These are phyloP conservation scores for Saccharomycopsis schoenii DNA, from an alignment of 805 yeast genomes.

Conservation along the genomic window DNA sequence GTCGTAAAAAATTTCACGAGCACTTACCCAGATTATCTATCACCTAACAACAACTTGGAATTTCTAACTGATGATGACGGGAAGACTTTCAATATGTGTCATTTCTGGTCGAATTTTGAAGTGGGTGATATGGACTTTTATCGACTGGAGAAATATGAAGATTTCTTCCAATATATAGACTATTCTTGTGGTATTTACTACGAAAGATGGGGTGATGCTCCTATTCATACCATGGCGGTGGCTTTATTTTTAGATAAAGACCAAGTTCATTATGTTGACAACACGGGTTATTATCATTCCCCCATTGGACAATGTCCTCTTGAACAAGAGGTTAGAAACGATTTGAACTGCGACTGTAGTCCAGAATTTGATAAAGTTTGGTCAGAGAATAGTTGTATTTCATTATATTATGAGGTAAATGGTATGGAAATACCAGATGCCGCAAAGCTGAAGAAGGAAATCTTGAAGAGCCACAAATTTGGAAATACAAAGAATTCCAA, in stretches of 20 bases:
- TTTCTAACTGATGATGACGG: constrained; percentile 40
- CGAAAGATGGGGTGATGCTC: constrained; percentile 57
- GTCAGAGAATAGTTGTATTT: constrained; percentile 40
- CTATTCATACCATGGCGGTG: constrained; percentile 38
- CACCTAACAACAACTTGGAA: constrained; percentile 36
- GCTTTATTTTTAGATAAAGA: constrained; percentile 27
- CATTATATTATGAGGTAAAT: constrained; percentile 33
- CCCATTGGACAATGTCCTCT: constrained; percentile 58
- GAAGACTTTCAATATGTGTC: constrained; percentile 41
- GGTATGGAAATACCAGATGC: constrained; percentile 24
- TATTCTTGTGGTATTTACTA: constrained; percentile 43
- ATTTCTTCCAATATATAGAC: constrained; percentile 38
- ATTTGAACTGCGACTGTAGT: constrained; percentile 43
- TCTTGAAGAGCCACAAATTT: constrained; percentile 14
- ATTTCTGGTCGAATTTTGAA: constrained; percentile 60
- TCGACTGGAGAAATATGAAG: constrained; percentile 35
- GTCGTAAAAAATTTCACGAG: constrained; percentile 37
- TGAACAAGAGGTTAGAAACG: constrained; percentile 33
- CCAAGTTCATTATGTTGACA: constrained; percentile 31
- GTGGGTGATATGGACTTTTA: constrained; percentile 42
- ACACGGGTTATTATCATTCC: constrained; percentile 45
- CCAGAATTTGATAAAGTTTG: constrained; percentile 40
- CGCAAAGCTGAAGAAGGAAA: constrained; percentile 19
- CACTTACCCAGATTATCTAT: constrained; percentile 35
- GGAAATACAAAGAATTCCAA: constrained; percentile 9